phyloP scores from a whole-genome alignment of 495 filamentous ascomycete species.

The Neurospora sp. region DNA sequence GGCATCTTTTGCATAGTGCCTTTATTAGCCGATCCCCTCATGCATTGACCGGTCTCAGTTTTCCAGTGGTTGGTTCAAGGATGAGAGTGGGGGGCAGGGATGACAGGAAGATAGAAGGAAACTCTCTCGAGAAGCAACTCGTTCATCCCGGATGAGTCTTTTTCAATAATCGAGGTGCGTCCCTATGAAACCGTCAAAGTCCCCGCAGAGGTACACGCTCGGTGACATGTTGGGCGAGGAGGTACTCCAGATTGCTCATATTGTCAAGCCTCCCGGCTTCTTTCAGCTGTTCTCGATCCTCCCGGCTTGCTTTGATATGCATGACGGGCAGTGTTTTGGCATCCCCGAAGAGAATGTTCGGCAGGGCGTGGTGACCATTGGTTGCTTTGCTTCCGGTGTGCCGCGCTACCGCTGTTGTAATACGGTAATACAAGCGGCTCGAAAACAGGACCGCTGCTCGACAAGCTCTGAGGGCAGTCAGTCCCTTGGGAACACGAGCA shows the following conservation, averaged over 20 bases:
- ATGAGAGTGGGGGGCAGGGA: not conserved
- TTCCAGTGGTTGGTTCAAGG: constrained; percentile 12
- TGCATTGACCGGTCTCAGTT: constrained; percentile 18
- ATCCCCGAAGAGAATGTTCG: not conserved
- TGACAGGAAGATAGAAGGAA: not conserved
- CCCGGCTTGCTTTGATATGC: not conserved
- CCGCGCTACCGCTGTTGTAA: constrained; percentile 14
- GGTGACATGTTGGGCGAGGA: not conserved
- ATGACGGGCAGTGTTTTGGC: not conserved
- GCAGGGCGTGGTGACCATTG: constrained; percentile 9
- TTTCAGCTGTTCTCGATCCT: not conserved
- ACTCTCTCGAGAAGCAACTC: not conserved
- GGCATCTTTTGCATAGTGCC: constrained; percentile 10
- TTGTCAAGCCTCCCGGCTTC: not conserved
- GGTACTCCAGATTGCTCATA: not conserved
- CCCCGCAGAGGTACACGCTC: not conserved
- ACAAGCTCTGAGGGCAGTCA: not conserved
- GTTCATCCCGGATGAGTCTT: not conserved
- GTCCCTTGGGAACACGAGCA: not conserved
- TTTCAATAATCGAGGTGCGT: not conserved
- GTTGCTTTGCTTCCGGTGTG: constrained; percentile 7
- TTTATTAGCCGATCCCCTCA: constrained; percentile 11
- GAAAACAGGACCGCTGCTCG: constrained; percentile 1
- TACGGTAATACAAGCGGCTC: constrained; percentile 5
- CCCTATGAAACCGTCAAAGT: not conserved